Evolutionary conservation across 2,329 filamentous ascomycete genomes (phyloP), one percentile per base, ranked within the genome.

Genomic region (Venturiaceae sp.): DNA sequence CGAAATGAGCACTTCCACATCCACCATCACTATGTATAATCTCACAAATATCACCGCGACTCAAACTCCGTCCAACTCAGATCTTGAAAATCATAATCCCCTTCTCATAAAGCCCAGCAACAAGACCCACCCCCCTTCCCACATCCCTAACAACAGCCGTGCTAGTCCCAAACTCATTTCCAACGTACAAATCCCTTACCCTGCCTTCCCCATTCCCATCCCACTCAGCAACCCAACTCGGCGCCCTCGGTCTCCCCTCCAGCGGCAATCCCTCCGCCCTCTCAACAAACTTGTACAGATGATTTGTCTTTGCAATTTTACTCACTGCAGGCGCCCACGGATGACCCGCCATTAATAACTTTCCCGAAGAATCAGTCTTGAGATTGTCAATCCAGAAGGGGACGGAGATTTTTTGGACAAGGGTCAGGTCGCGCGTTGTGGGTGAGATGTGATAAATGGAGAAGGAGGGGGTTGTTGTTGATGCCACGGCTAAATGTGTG

Each of bases 331-430:
- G 68, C 5, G 69, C 65, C 55, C 71, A 70, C 1, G 74, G 68
- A 60, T 77, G 75, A 0, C 74, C 75, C 4, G 74, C 71, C 16
- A 75, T 66, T 2, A 75, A 62, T 3, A 77, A 58, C n/a, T 63
- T 71, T 5, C 73, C 73, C 0, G 66, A 60, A 0, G 63, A 58
- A 53, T 75, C 72, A 0, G 71, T 64, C 34, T 68, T 72, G 2
- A 77, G 54, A 57, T 77, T 77, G 58, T 77, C 75, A 0, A 72
- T 69, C 1, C 66, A 60, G 30, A 71, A 68, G 0, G 71, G 69
- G 0, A 70, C 67, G 14, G 64, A 61, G 2, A 70, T 19, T 1
- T 60, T 58, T 2, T 57, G 57, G 2, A 60, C 55, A 5, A 59
- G 62, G 3, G 37, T 28, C 1, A 72, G 56, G 7, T 54, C 53